Evolutionary conservation across 768 basidiomycete genomes (phyloP).

Genomic region (Kwoniella dejecticola): DNA sequence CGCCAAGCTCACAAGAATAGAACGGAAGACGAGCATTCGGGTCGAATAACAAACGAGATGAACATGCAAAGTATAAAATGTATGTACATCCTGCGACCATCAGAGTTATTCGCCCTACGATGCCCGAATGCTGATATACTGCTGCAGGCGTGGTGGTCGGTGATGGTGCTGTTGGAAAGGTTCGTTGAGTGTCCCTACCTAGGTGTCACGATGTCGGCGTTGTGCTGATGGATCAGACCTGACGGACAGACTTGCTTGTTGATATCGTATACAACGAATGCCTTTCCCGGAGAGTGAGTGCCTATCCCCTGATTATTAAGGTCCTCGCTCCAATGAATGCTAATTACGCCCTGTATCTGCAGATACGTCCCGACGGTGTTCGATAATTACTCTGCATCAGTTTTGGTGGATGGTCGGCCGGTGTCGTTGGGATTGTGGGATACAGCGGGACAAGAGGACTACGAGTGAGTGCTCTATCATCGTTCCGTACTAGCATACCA

Average conservation of each 20-base stretch:
- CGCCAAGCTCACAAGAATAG: not conserved
- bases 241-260: constrained; percentile 77
- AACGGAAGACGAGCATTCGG: not conserved
- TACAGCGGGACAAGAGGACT: constrained; percentile 96
- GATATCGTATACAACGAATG: constrained; percentile 94
- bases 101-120: not conserved
- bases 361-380: constrained; percentile 62
- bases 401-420: constrained; percentile 80
- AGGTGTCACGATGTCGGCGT: too few relatives aligned
- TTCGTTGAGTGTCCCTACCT: constrained; percentile 1
- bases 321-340: not conserved
- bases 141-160: constrained; percentile 54
- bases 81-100: not conserved
- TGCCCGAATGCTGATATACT: too few relatives aligned
- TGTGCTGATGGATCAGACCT: too few relatives aligned
- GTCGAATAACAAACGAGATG: constrained; percentile 2
- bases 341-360: not conserved
- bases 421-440: constrained; percentile 98
- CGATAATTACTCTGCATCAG: constrained; percentile 59
- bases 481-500: too few relatives aligned
- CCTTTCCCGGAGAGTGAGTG: constrained; percentile 72
- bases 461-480: constrained; percentile 80
- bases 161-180: constrained; percentile 56
- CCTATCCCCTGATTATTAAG: not conserved
- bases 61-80: constrained; percentile 39